Conservation (phyloP, 148 eudicot genomes). For the Mesembryanthemum crystallinum region DNA sequence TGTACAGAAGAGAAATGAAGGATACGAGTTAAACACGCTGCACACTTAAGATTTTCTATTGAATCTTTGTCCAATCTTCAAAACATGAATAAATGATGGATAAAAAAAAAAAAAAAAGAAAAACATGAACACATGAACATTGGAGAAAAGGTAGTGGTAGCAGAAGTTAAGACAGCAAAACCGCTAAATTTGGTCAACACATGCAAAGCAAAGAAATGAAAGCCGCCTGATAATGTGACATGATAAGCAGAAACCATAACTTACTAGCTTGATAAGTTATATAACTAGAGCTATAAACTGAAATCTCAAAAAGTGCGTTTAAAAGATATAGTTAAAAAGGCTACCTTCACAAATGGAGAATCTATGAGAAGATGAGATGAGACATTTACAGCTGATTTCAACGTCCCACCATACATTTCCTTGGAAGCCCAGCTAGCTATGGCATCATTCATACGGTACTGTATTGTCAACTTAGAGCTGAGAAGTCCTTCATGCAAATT, state of each 20-base stretch:
- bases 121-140: not conserved
- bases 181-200: not conserved
- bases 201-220: not conserved
- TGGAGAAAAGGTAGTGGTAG: not conserved
- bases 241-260: not conserved
- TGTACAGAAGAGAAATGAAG: not conserved
- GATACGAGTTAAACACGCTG: not conserved
- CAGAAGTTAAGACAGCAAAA: not conserved
- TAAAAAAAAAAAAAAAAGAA: not conserved
- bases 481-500: conserved; percentile 66
- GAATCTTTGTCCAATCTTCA: not conserved
- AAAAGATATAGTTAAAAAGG: conserved; percentile 6
- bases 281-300: not conserved
- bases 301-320: not conserved
- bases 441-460: conserved; percentile 82
- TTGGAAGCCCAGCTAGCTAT: conserved; percentile 87
- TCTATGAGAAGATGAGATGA: conserved; percentile 71
- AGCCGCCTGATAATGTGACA: not conserved
- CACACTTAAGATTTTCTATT: not conserved
- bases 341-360: conserved; percentile 84
- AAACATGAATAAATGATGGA: not conserved
- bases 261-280: not conserved
- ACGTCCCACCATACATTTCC: conserved; percentile 74
- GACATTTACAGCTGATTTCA: conserved; percentile 59
- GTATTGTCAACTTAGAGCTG: conserved; percentile 60